phyloP scores from a whole-genome alignment of 129 eudicot genomes.

The Pulicaria dysenterica region DNA sequence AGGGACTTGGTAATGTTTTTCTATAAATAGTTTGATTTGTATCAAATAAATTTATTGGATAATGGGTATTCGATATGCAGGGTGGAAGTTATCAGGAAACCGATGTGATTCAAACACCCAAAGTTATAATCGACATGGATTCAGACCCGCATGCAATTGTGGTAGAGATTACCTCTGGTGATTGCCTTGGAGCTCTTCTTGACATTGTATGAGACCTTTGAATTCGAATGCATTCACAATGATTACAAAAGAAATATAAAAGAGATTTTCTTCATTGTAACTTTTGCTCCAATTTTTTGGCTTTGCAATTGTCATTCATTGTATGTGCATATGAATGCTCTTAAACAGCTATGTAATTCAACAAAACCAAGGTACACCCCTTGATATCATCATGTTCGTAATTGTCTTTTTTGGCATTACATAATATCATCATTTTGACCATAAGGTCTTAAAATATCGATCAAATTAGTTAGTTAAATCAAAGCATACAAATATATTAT shows the following conservation, averaged over 20 bases:
- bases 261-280: background rate
- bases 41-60: background rate
- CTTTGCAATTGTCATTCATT: conserved; percentile 23
- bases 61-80: conserved; percentile 34
- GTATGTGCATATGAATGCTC: conserved; percentile 77
- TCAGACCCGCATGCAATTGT: conserved; percentile 88
- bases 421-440: too few species aligned
- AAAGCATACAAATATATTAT: too few species aligned
- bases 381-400: too few species aligned
- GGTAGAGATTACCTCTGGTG: conserved; percentile 85
- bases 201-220: conserved; percentile 63
- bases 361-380: too few species aligned
- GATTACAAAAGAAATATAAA: background rate
- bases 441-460: too few species aligned
- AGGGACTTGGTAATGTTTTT: conserved; percentile 10
- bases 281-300: background rate
- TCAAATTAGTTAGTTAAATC: too few species aligned
- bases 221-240: background rate
- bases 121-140: conserved; percentile 82
- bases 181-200: conserved; percentile 97
- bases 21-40: background rate
- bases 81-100: conserved; percentile 60
- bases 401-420: too few species aligned
- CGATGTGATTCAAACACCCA: conserved; percentile 75
- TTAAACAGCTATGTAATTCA: too few species aligned